These are phyloP conservation scores for Botrytis fragariae DNA, from an alignment of 2,329 filamentous ascomycete species.

Conservation along the genomic window DNA sequence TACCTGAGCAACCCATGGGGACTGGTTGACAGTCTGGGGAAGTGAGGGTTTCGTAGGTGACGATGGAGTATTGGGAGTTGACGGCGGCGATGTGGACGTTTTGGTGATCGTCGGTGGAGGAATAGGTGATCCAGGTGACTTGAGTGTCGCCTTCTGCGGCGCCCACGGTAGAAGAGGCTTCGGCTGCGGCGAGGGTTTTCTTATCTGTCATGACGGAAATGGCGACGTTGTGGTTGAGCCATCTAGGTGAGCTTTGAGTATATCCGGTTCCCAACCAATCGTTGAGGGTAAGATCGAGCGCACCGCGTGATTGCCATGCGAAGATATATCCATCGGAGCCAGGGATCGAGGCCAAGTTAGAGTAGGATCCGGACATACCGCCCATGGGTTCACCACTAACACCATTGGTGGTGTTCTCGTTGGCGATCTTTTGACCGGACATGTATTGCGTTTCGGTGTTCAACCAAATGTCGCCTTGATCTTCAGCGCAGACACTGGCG, in stretches of 20 bases:
- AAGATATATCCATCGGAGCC: constrained; percentile 55
- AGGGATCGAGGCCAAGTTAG: constrained; percentile 53
- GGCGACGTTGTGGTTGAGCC: constrained; percentile 54
- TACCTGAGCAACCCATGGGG: constrained; percentile 59
- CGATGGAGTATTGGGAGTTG: constrained; percentile 50
- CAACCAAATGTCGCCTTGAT: constrained; percentile 62
- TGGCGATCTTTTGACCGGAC: constrained; percentile 59
- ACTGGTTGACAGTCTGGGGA: constrained; percentile 53
- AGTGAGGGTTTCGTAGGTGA: constrained; percentile 61
- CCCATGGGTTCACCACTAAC: constrained; percentile 56
- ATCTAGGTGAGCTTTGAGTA: constrained; percentile 43
- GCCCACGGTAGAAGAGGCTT: constrained; percentile 55
- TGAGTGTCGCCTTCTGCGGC: constrained; percentile 54
- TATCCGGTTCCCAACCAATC: constrained; percentile 58
- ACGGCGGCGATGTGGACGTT: constrained; percentile 59
- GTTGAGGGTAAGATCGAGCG: constrained; percentile 52
- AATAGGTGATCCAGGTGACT: constrained; percentile 56
- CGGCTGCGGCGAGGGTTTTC: constrained; percentile 51
- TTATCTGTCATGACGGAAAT: constrained; percentile 57
- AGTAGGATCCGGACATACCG: constrained; percentile 63
- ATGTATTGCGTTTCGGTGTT: constrained; percentile 60
- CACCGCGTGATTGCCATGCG: constrained; percentile 60
- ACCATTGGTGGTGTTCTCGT: constrained; percentile 61
- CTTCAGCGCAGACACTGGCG: constrained; percentile 48
- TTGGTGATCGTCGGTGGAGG: constrained; percentile 51